phyloP scores from a whole-genome alignment of 2,329 filamentous ascomycete genomes.

The Penicillium sumatraense region DNA sequence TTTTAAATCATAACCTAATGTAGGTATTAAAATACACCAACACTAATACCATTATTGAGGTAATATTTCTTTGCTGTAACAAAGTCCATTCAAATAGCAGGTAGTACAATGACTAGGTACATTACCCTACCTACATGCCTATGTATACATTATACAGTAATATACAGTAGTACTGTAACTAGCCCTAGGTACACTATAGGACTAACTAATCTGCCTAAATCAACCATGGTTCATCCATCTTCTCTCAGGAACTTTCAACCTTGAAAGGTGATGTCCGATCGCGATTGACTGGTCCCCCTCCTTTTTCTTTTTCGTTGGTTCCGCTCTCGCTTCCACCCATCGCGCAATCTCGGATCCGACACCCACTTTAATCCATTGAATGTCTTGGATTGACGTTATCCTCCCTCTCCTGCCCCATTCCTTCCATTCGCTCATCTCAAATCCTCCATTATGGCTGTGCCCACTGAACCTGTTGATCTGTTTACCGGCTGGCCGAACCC shows the following conservation, averaged over 20 bases:
- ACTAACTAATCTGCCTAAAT: background rate
- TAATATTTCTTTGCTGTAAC: too few relatives aligned
- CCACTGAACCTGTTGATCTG: constrained; percentile 43
- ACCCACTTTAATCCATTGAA: background rate
- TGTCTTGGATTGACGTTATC: background rate
- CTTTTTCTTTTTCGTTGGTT: background rate
- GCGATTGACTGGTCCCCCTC: background rate
- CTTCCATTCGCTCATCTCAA: background rate
- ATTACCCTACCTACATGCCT: too few relatives aligned
- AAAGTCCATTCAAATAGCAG: too few relatives aligned
- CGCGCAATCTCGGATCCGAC: constrained; percentile 16
- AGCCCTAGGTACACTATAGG: background rate
- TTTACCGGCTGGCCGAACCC: constrained; percentile 55
- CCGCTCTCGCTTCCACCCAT: constrained; percentile 14
- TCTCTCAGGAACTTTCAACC: background rate
- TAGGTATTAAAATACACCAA: too few relatives aligned
- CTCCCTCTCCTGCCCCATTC: background rate
- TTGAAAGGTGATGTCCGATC: background rate
- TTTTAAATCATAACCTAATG: too few relatives aligned
- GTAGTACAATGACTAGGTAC: too few relatives aligned
- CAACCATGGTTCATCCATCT: background rate
- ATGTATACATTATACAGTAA: too few relatives aligned
- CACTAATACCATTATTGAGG: too few relatives aligned
- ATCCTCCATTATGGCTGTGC: constrained; percentile 10
- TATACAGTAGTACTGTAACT: too few relatives aligned